Conservation (phyloP, 2,329 filamentous ascomycete genomes). For the Shiraia sp. region DNA sequence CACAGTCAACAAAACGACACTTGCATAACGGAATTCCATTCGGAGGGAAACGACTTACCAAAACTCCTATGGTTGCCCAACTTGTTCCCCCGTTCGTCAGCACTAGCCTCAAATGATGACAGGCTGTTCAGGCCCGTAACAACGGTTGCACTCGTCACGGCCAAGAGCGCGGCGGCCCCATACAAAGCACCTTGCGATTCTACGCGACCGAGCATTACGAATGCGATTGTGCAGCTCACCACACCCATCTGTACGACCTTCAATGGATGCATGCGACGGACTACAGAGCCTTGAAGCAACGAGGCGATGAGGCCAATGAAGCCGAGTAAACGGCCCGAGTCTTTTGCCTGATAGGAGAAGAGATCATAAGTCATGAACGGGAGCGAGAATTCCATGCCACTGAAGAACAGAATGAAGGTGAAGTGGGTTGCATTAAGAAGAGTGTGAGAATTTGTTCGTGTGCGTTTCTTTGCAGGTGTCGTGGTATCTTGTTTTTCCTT, state of each 20-base stretch:
- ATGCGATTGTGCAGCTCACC: constrained; percentile 74
- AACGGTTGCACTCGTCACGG: constrained; percentile 89
- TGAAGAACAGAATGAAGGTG: constrained; percentile 93
- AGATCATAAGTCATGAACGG: constrained; percentile 97
- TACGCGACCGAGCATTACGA: constrained; percentile 75
- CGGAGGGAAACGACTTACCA: constrained; percentile 37
- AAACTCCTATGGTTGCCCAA: constrained; percentile 78
- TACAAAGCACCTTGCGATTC: constrained; percentile 73
- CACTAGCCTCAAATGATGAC: constrained; percentile 83
- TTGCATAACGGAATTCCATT: neutral
- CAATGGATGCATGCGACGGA: constrained; percentile 80
- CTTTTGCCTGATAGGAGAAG: constrained; percentile 76
- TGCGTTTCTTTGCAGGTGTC: constrained; percentile 22
- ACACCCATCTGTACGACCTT: constrained; percentile 80
- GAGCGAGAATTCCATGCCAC: constrained; percentile 95
- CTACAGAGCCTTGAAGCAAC: constrained; percentile 90
- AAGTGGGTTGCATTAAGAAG: constrained; percentile 87
- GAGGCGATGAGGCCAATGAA: constrained; percentile 91
- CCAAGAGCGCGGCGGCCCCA: constrained; percentile 78
- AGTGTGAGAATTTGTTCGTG: constrained; percentile 78
- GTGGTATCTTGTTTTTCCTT: constrained; percentile 23
- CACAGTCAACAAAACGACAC: constrained; percentile 7
- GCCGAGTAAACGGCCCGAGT: constrained; percentile 84
- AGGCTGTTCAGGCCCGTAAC: constrained; percentile 92
- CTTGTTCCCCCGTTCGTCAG: constrained; percentile 81